Evolutionary conservation across 257 asterid genomes (phyloP), one percentile per base, ranked within the genome.

Genomic region (Primulina tabacum): DNA sequence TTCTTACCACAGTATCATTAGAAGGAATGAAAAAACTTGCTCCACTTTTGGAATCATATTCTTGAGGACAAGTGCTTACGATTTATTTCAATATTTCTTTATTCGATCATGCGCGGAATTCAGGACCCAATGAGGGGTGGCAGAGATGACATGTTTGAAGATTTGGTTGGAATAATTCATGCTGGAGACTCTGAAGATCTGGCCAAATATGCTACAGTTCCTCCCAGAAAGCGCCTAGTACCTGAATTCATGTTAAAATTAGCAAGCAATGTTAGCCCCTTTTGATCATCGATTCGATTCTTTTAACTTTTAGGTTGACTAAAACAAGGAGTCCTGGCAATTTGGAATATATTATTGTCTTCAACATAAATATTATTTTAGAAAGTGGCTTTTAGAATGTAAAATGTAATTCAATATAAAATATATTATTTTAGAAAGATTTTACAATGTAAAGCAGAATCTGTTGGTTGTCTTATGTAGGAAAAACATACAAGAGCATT

Each of bases 101-200:
- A 5, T 43, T 12, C 6, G n/a, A 43, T 9, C 53, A 72, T 75
- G 70, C 43, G 52, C 10, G 65, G 38, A 69, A n/a, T 33, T 59
- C 75, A 93, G 98, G 98, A 93, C 74, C 98, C 98, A 8, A 90
- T 90, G 98, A 87, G 98, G 85, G 98, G 98, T 10, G 98, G 98
- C 7, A 82, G 57, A 72, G 97, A 93, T 68, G 86, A 82, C 1
- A 69, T 90, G 92, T 84, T 88, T 65, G 92, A 88, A 79, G 97
- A 93, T 81, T 63, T 93, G 73, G 82, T 87, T 26, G 76, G 77
- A 2, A 68, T 68, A 75, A 83, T 93, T 73, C 95, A 90, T 82
- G 84, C 87, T 18, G 96, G 87, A 62, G 96, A 87, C 69, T 8
- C 83, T 0, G 95, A 90, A 80, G 95, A 94, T 66, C 70, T 88